These are phyloP conservation scores for Ascomycota sp. DNA, from an alignment of 2,329 filamentous ascomycete genomes.

Conservation along the genomic window DNA sequence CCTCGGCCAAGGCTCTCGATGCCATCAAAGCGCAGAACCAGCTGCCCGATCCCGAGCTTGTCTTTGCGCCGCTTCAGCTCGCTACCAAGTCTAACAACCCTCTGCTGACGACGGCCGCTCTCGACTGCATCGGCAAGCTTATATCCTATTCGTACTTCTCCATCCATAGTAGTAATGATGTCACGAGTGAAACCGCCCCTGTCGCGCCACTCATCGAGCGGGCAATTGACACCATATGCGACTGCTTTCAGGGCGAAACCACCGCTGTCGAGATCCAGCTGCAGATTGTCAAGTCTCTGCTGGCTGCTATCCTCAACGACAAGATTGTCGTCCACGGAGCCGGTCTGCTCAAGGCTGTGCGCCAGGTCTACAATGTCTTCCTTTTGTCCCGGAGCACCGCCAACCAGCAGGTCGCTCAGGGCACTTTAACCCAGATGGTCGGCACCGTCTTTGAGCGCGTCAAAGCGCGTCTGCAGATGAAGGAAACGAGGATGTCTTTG, in stretches of 20 bases:
- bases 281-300: constrained; percentile 91
- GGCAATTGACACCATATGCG: constrained; percentile 97
- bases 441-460: constrained; percentile 95
- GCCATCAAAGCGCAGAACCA: constrained; percentile 75
- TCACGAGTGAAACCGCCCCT: constrained; percentile 13
- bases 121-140: constrained; percentile 96
- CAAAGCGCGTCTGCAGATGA: constrained; percentile 66
- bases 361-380: constrained; percentile 98
- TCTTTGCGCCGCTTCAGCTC: constrained; percentile 79
- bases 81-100: constrained; percentile 76
- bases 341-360: constrained; percentile 84
- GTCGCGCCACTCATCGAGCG: constrained; percentile 72
- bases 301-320: constrained; percentile 91
- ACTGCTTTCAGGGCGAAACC: constrained; percentile 93
- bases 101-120: constrained; percentile 66
- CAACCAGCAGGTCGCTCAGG: constrained; percentile 94
- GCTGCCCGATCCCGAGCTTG: constrained; percentile 71
- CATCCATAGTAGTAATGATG: constrained; percentile 31
- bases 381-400: constrained; percentile 80
- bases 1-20: constrained; percentile 60
- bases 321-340: constrained; percentile 97
- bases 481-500: constrained; percentile 52
- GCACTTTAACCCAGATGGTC: constrained; percentile 94
- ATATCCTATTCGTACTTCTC: constrained; percentile 99
- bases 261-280: constrained; percentile 84